phyloP scores from a whole-genome alignment of 1,284 basidiomycete species.

The Austroboletus rostrupii region DNA sequence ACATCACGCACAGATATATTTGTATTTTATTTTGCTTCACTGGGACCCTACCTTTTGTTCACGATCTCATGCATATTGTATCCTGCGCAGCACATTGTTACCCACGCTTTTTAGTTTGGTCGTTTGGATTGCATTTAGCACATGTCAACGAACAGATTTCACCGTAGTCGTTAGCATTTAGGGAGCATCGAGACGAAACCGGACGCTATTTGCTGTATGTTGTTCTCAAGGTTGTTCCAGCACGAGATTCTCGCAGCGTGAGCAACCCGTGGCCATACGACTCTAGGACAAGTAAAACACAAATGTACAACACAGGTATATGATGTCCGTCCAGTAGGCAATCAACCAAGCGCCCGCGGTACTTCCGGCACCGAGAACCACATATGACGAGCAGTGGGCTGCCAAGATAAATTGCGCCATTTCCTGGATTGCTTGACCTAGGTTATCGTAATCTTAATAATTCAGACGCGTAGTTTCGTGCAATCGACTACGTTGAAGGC shows the following conservation, averaged over 20 bases:
- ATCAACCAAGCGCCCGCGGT: conserved; percentile 6
- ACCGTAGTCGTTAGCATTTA: conserved; percentile 1
- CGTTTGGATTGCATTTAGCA: conserved; percentile 7
- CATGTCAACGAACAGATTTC: not conserved
- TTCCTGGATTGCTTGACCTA: conserved; percentile 16
- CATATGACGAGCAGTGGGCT: not conserved
- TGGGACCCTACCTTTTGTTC: not conserved
- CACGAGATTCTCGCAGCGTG: no score
- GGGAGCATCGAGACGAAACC: not conserved
- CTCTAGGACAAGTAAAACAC: not conserved
- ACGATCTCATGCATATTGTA: conserved; percentile 8
- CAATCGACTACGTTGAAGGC: conserved; percentile 2
- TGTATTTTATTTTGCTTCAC: conserved; percentile 10
- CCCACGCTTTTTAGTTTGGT: conserved; percentile 1
- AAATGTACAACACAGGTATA: not conserved
- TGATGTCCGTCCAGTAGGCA: not conserved
- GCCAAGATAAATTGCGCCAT: not conserved
- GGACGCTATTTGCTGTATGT: not conserved
- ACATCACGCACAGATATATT: conserved; percentile 8
- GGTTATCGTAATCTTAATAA: conserved; percentile 16
- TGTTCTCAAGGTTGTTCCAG: not conserved
- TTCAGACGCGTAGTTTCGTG: conserved; percentile 17
- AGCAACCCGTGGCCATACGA: not conserved
- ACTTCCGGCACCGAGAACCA: not conserved
- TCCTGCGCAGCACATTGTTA: conserved; percentile 5